Evolutionary conservation across 2,329 filamentous ascomycete species (phyloP), one percentile per base, ranked within the genome.

Genomic region (Aciculosporium take): DNA sequence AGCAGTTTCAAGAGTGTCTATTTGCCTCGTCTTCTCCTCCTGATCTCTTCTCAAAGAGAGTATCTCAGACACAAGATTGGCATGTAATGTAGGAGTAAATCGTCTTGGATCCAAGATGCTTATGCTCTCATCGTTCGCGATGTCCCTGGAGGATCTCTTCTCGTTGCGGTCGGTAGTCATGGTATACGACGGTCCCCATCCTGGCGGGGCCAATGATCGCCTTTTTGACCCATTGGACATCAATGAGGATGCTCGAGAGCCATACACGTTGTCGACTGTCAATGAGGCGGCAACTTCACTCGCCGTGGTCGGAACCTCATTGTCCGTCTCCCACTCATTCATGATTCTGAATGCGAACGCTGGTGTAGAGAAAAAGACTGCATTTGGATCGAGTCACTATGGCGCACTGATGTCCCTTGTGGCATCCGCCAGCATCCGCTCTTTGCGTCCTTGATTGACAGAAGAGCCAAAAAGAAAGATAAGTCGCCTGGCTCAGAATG

Each of bases 61-160:
- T 47, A 98, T 98, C 59, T 98, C 91, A 0, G 89, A 89, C 1
- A 98, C 89, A 6, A 98, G 67, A 38, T 85, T 95, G 7, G 91
- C 91, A 59, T 96, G 91, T 9, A 98, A 66, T 0, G 88, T 96
- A 1, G 91, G 91, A 0, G 91, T 98, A 56, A 98, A 95, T 29
- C 91, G 76, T 42, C 89, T 78, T 3, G 91, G 87, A 55, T 98
- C 91, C 24, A 95, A 68, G 18, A 86, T 78, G 50, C 74, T 72
- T 44, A 87, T 77, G 34, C 66, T 75, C 47, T 89, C 82, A 49
- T 89, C 78, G 41, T 64, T 72, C 18, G 67, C 63, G 20, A 75
- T 60, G 55, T 85, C 79, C 44, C 69, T 66, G 12, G 73, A 72
- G 17, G 68, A 64, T 51, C 75, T 62, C 48, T 74, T 74, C 7